Evolutionary conservation across 2,329 filamentous ascomycete genomes (phyloP).

Genomic region (Cladobotryum protrusum): DNA sequence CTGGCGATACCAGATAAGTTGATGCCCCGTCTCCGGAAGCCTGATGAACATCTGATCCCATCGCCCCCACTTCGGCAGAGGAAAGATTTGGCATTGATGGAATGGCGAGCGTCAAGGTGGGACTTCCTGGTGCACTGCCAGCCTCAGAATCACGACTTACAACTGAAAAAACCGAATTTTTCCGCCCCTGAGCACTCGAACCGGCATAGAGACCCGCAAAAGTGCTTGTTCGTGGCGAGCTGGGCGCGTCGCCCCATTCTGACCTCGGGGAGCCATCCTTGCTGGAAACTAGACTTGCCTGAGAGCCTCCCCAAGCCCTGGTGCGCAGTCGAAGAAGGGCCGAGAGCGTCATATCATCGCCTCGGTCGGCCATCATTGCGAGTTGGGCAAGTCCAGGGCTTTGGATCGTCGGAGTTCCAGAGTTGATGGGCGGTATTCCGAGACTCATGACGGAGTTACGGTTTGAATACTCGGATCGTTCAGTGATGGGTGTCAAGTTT

Average conservation of each 20-base stretch:
- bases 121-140: slow-evolving; percentile 42
- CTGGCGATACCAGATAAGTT: background rate
- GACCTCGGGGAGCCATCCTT: slow-evolving; percentile 45
- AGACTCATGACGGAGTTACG: slow-evolving; percentile 84
- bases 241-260: slow-evolving; percentile 42
- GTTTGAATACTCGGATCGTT: slow-evolving; percentile 92
- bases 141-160: slow-evolving; percentile 44
- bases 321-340: slow-evolving; percentile 66
- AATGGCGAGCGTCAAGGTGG: slow-evolving; percentile 41
- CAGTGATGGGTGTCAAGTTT: slow-evolving; percentile 92
- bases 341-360: slow-evolving; percentile 64
- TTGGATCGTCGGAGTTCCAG: slow-evolving; percentile 43
- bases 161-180: slow-evolving; percentile 45
- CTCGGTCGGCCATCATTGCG: slow-evolving; percentile 53
- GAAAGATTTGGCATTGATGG: slow-evolving; percentile 14
- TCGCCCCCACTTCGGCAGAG: background rate
- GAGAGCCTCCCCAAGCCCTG: slow-evolving; percentile 75
- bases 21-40: background rate
- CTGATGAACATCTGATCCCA: background rate
- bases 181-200: slow-evolving; percentile 33
- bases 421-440: slow-evolving; percentile 34
- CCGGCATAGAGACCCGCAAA: slow-evolving; percentile 12
- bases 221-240: slow-evolving; percentile 32
- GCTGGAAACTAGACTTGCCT: slow-evolving; percentile 59
- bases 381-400: slow-evolving; percentile 75